Conservation (phyloP, 768 basidiomycete species). For the Boletus tylopilopsis region DNA sequence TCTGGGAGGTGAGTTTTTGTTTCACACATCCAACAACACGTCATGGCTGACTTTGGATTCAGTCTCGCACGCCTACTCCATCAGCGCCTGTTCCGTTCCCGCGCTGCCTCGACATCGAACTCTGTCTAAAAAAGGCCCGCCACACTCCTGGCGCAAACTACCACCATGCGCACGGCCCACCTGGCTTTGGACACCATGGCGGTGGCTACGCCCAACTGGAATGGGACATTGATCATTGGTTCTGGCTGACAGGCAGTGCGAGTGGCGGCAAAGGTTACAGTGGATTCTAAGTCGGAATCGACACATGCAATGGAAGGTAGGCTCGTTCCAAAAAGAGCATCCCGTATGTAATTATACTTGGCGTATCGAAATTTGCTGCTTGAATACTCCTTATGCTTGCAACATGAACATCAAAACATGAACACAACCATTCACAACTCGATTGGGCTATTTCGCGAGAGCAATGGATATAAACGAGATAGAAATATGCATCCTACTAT, state of each 20-base stretch:
- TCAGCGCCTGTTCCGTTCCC: conserved; percentile 7
- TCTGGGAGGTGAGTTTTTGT: conserved; percentile 49
- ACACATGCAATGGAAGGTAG: no score
- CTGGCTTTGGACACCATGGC: conserved; percentile 14
- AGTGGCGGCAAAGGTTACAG: conserved; percentile 4
- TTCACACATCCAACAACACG: neutral
- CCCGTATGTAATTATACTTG: no score
- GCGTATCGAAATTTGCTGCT: no score
- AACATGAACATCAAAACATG: no score
- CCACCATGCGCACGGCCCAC: conserved; percentile 12
- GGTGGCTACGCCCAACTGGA: conserved; percentile 20
- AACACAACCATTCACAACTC: no score
- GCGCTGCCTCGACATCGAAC: conserved; percentile 7
- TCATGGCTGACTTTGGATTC: neutral
- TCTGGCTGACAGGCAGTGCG: conserved; percentile 17
- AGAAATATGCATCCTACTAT: no score
- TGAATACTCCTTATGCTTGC: no score
- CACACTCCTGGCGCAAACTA: conserved; percentile 12
- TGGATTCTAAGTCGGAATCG: neutral
- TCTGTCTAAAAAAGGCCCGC: conserved; percentile 8
- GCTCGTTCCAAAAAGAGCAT: no score
- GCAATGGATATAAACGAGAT: no score
- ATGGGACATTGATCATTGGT: conserved; percentile 20
- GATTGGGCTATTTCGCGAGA: no score
- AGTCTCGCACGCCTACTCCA: conserved; percentile 16